A percentile compares a stretch with the other conserved stretches of the same genome.
These are phyloP conservation scores for Asterophora lycoperdoides DNA, from an alignment of 768 basidiomycete genomes.

Conservation along the genomic window DNA sequence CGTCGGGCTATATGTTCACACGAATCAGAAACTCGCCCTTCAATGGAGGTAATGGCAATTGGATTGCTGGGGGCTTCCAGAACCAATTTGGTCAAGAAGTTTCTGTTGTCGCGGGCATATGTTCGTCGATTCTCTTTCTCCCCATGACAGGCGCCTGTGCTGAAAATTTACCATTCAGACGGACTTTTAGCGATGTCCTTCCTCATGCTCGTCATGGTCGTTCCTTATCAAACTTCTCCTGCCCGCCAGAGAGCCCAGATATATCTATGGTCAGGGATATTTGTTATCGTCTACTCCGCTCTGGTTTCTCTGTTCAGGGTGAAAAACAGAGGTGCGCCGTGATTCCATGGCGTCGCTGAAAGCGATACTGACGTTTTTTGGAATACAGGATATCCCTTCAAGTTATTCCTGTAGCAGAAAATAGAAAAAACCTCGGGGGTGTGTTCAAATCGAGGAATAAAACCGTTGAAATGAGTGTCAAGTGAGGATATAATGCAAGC, in stretches of 20 bases:
- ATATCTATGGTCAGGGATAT: constrained; percentile 83
- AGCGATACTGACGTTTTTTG: constrained; percentile 2
- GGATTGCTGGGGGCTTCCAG: constrained; percentile 87
- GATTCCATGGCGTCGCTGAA: neutral
- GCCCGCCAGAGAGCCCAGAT: constrained; percentile 78
- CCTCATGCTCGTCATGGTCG: constrained; percentile 73
- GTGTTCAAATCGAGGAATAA: neutral
- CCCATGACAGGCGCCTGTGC: neutral
- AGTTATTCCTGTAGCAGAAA: constrained; percentile 46
- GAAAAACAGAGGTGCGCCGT: constrained; percentile 76
- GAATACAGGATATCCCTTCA: constrained; percentile 72
- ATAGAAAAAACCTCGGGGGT: neutral
- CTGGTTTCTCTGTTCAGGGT: constrained; percentile 83
- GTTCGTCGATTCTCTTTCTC: constrained; percentile 47
- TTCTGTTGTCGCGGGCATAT: constrained; percentile 79
- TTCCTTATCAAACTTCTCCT: constrained; percentile 73
- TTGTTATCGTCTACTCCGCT: constrained; percentile 82
- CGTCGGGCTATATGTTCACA: constrained; percentile 94
- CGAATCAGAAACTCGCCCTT: constrained; percentile 83
- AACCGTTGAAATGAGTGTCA: too few species aligned
- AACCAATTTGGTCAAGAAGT: constrained; percentile 93
- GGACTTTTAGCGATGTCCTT: constrained; percentile 76
- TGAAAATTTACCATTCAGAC: constrained; percentile 45
- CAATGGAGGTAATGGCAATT: constrained; percentile 56
- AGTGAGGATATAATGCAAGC: neutral